phyloP scores from a whole-genome alignment of 805 yeast species.

The Barnettozyma salicaria region DNA sequence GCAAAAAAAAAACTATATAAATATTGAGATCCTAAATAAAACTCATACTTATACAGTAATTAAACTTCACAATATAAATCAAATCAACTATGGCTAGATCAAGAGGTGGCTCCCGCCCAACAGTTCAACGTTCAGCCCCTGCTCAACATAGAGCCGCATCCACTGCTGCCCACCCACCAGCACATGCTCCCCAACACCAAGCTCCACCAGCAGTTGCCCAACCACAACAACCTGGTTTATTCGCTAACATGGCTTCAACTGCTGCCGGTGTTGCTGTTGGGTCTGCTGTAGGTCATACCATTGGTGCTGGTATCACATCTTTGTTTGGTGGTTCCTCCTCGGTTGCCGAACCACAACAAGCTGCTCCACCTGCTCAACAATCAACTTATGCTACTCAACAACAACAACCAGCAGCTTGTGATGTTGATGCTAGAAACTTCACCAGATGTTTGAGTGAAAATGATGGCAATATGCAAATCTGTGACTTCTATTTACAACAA shows the following conservation, averaged over 20 bases:
- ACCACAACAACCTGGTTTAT: constrained; percentile 65
- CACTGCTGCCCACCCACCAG: constrained; percentile 46
- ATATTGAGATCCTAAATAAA: neutral
- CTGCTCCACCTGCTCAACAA: constrained; percentile 34
- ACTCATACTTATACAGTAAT: neutral
- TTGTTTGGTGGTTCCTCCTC: constrained; percentile 79
- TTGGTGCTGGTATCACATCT: constrained; percentile 90
- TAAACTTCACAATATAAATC: neutral
- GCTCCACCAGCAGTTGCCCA: constrained; percentile 50
- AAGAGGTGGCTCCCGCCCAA: constrained; percentile 43
- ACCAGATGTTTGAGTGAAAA: constrained; percentile 94
- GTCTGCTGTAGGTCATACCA: constrained; percentile 91
- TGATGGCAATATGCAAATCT: constrained; percentile 91
- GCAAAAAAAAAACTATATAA: neutral
- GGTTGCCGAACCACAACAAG: constrained; percentile 38
- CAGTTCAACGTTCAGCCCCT: constrained; percentile 34
- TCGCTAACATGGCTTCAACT: constrained; percentile 96
- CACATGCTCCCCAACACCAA: constrained; percentile 43
- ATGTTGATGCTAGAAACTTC: constrained; percentile 88
- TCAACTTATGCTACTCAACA: constrained; percentile 37
- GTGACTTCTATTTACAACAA: constrained; percentile 96
- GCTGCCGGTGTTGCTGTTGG: constrained; percentile 99
- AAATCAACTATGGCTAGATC: constrained; percentile 38
- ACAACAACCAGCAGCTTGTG: constrained; percentile 54
- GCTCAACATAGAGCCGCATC: constrained; percentile 49